Base-by-base conservation (phyloP, 257 asterid genomes). In the Rehmannia glutinosa region DNA sequence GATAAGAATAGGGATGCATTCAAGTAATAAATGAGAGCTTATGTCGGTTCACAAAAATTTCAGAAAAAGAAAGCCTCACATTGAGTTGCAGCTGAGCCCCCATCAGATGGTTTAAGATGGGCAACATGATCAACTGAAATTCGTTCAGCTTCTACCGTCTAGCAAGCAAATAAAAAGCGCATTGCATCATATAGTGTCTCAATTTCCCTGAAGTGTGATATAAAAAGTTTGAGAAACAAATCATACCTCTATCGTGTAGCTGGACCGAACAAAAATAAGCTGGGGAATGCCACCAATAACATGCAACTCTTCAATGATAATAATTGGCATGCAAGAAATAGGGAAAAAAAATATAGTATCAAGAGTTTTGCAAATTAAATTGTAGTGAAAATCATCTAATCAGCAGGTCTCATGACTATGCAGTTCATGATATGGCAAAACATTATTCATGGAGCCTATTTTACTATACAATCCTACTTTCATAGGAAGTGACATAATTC, bases 61-160 rank as follows among this genome's bases (percentile, higher is more conserved):
- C 32, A 69, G 52, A 45, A 71, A 54, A 59, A 50, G 25, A 36
- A 45, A 52, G 56, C 57, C 92, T 86, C 82, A 90, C 99, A 75
- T 63, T 93, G 97, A 63, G 99, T 93, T 64, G 99, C 96, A 68
- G 97, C 99, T 62, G 97, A 93, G 75, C 99, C 96, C 63, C 99
- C 96, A 75, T 90, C 96, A 61, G 99, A 93, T 72, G 96, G 96
- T 77, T 93, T 93, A 41, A 93, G 94, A 78, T 93, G 97, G 38
- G 99, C 97, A 23, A 93, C 97, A 75, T 90, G 99, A 81, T 93
- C 99, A 56, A 93, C 97, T 16, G 99, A 93, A 60, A 93, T 93
- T 67, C 97, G 72, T 79, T 93, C 99, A 62, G 99, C 99, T 85
- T 93, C 99, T 46, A 93, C 99, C 9, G 91, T 84, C 95, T 89